Evolutionary conservation across 306 rosid species (phyloP), one percentile per base, ranked within the genome.

Genomic region (Rosa chinensis): DNA sequence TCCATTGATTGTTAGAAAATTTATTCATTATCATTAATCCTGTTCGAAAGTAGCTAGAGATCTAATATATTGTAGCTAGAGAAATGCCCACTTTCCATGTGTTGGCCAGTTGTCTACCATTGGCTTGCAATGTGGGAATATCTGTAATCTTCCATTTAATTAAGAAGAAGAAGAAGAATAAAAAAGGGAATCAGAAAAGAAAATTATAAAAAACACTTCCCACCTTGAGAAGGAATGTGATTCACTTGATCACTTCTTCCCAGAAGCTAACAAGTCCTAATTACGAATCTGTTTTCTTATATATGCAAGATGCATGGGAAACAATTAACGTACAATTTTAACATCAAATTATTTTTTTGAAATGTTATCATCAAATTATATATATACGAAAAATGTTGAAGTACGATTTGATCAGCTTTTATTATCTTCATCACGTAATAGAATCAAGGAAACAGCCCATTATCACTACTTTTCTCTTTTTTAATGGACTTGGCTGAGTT

Each of bases 381-480:
- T 13, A 71, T 44, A 14, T 25, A 44, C 6, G 32, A 44, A 45
- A 28, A 2, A 44, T 5, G 5, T 3, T 5, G 8, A 66, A 76
- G 83, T 80, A 81, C 50, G 37, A 83, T 72, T 75, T 82, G 48
- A 74, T 71, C 68, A 66, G 37, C 59, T 79, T 55, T 52, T 86
- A 82, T 89, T 80, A 86, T 82, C 64, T 83, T 86, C 81, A 43
- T 86, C 81, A 43, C 2, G 5, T 58, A 83, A 78, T 80, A 93
- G 92, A 82, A 87, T 91, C 89, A 89, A 85, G 89, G 93, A 86
- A 88, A 86, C 93, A 87, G 78, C 82, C 69, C 80, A 72, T 76
- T 76, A 74, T 80, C 62, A 70, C 70, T 82, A 78, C 28, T 13
- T 63, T 4, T 16, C 42, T 40, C 70, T 80, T 21, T 13, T 47